These are phyloP conservation scores for Phytophthora nicotianae DNA, from an alignment of 352 stramenopile species.

Conservation along the genomic window DNA sequence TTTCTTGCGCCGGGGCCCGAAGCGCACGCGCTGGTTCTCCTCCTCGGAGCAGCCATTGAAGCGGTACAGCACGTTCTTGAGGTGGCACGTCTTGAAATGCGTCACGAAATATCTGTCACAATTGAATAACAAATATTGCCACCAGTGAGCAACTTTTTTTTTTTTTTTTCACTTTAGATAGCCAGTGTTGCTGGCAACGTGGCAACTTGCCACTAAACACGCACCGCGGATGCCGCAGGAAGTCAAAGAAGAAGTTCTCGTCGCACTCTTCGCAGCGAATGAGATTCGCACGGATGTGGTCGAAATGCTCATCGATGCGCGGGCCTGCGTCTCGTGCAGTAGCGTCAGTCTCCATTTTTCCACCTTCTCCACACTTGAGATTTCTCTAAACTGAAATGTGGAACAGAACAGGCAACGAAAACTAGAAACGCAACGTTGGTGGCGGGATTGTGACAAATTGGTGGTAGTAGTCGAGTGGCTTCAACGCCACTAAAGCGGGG, in stretches of 20 bases:
- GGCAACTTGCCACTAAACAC: conserved; percentile 4
- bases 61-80: conserved; percentile 80
- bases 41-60: conserved; percentile 80
- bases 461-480: conserved; percentile 5
- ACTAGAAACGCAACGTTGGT: conserved; percentile 18
- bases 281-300: conserved; percentile 62
- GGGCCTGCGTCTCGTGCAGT: not conserved
- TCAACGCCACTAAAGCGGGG: conserved; percentile 12
- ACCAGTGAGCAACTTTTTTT: not conserved
- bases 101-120: conserved; percentile 72
- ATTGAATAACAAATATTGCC: conserved; percentile 12
- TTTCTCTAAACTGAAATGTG: not conserved
- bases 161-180: not conserved
- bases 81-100: conserved; percentile 81
- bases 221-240: conserved; percentile 69
- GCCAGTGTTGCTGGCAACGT: not conserved
- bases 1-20: conserved; percentile 70
- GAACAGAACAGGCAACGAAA: not conserved
- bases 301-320: conserved; percentile 72
- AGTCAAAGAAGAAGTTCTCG: conserved; percentile 86
- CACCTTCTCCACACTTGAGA: not conserved
- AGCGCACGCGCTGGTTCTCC: conserved; percentile 75
- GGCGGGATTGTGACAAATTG: not conserved
- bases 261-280: conserved; percentile 84
- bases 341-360: not conserved